Base-by-base conservation (phyloP, 805 yeast species). In the Myxozyma nipponensis region DNA sequence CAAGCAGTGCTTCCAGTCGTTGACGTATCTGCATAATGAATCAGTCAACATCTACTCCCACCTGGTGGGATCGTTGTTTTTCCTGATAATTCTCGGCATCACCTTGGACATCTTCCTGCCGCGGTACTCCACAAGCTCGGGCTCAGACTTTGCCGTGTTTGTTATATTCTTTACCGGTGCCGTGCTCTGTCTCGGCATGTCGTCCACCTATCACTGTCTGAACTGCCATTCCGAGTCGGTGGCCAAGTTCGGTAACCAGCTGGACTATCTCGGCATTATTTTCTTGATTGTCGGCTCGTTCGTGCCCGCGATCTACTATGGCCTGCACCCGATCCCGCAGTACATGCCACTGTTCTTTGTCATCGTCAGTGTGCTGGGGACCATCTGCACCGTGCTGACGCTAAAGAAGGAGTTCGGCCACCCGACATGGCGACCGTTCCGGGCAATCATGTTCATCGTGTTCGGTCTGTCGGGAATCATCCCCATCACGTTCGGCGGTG, bases 401-500 rank as follows among this genome's bases (percentile, higher is more conserved):
- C 68, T 87, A 52, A 73, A 77, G 48, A 81, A 83, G 3, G 74
- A 72, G 52, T 89, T 90, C 63, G 72, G 87, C n/a, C 67, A 83
- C 3, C 77, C 84, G 3, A 75, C 72, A 26, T 88, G 86, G 82
- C 76, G 96, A 34, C 81, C 90, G 1, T 77, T 78, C 49, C 72
- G 97, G 46, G 91, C 96, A 0, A 56, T 75, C 0, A 79, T 89
- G 79, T 89, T 89, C 67, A 82, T 89, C 6, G 60, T 76, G 1
- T 89, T 90, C 69, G 96, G 96, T 0, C 71, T 87, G 19, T 79
- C 88, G 1, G 91, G 93, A 0, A 72, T 78, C 0, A 66, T 87
- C 3, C 96, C 96, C 0, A 74, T 89, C 1, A 46, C 78, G 0
- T 72, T 71, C 10, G 89, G 90, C 0, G 54, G 75, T 2, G 49